A percentile compares a stretch with the other conserved stretches of the same genome.
These are phyloP conservation scores for Nicotiana knightiana DNA, from an alignment of 257 asterid genomes.

Conservation along the genomic window DNA sequence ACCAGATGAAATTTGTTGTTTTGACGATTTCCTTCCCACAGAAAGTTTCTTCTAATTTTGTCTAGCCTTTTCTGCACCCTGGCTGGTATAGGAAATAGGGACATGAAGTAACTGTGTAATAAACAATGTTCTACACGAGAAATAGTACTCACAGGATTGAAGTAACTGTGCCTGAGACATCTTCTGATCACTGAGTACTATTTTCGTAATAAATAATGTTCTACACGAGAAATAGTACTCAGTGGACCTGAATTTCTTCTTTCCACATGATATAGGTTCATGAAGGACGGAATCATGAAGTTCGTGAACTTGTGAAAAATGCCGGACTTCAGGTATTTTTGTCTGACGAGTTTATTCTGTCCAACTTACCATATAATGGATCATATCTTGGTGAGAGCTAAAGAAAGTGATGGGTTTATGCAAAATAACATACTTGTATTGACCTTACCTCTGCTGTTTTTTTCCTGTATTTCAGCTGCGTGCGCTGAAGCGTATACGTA, in stretches of 20 bases:
- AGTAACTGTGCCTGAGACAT: too few relatives aligned
- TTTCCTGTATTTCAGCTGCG: slow-evolving; percentile 50
- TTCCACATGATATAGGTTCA: slow-evolving; percentile 57
- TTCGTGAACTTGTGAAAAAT: slow-evolving; percentile 90
- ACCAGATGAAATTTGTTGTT: too few relatives aligned
- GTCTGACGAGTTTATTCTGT: not conserved
- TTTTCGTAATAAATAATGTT: too few relatives aligned
- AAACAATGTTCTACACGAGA: too few relatives aligned
- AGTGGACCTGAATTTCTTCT: not conserved
- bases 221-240: not conserved
- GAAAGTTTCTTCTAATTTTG: too few relatives aligned
- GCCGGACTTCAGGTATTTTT: slow-evolving; percentile 94
- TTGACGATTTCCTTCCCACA: too few relatives aligned
- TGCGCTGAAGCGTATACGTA: slow-evolving; percentile 84
- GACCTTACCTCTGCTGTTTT: slow-evolving; percentile 5
- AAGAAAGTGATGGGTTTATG: not conserved
- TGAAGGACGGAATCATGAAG: slow-evolving; percentile 98
- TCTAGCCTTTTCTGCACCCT: too few relatives aligned
- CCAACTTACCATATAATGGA: not conserved
- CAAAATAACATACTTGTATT: not conserved
- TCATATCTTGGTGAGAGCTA: not conserved
- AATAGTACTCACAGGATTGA: too few relatives aligned
- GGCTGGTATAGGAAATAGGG: too few relatives aligned
- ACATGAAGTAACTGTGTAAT: too few relatives aligned
- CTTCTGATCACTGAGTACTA: too few relatives aligned